Evolutionary conservation across 345 rosid genomes (phyloP).

Genomic region (Dipteronia dyeriana): DNA sequence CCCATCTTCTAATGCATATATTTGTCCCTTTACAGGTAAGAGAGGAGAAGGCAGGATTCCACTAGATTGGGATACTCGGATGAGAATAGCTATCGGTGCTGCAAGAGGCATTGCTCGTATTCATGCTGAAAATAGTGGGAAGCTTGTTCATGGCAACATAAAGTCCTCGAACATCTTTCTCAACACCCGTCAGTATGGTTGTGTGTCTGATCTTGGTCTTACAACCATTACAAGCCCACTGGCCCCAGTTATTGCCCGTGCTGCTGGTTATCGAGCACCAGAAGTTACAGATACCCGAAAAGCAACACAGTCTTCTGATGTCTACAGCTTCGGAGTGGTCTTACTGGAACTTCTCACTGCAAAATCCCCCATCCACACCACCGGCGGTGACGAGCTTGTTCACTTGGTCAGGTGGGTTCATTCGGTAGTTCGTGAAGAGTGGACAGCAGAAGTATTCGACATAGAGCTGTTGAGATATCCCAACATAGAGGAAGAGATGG

Average conservation of each 20-base stretch:
- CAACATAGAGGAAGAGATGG: conserved; percentile 97
- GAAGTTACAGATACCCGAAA: conserved; percentile 92
- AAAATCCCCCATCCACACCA: conserved; percentile 82
- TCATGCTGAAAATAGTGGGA: conserved; percentile 69
- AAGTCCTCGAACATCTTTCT: conserved; percentile 90
- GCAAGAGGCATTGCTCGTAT: conserved; percentile 80
- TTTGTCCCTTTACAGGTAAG: conserved; percentile 41
- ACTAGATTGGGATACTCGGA: conserved; percentile 82
- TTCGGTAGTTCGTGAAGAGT: conserved; percentile 95
- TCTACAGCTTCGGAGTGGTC: conserved; percentile 95
- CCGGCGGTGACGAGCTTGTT: conserved; percentile 81
- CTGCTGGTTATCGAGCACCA: conserved; percentile 94
- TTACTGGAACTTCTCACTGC: conserved; percentile 92
- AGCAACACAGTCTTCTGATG: conserved; percentile 84
- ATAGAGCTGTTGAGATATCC: conserved; percentile 83
- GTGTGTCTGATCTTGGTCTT: conserved; percentile 85
- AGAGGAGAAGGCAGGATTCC: conserved; percentile 68
- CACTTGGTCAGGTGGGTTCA: conserved; percentile 99
- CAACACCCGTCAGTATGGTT: conserved; percentile 60
- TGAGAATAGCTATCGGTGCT: conserved; percentile 82
- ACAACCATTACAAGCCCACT: conserved; percentile 76
- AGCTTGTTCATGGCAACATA: conserved; percentile 86
- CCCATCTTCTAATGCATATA: conserved; percentile 5
- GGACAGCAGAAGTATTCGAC: conserved; percentile 99
- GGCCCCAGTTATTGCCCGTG: conserved; percentile 77